Conservation (phyloP, 2,329 filamentous ascomycete species). For the Diaporthe citriasiana region DNA sequence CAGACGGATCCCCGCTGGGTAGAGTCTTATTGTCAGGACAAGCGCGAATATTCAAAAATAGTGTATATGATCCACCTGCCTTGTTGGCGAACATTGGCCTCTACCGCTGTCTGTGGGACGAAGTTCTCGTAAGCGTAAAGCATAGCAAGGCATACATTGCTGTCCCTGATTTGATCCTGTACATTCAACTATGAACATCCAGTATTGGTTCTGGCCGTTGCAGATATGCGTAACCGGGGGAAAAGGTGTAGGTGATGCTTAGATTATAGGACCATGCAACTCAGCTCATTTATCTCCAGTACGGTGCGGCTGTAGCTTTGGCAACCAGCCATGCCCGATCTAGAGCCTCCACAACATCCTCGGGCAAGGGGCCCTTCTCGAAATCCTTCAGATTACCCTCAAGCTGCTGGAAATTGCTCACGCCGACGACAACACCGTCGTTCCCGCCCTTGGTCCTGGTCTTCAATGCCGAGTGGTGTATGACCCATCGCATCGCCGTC, state of each 20-base stretch:
- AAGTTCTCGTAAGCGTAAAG: background rate
- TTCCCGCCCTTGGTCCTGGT: slow-evolving; percentile 51
- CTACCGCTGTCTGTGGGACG: too few relatives aligned
- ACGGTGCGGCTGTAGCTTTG: slow-evolving; percentile 67
- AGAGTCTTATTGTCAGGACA: background rate
- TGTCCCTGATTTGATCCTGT: background rate
- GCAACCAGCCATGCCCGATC: slow-evolving; percentile 82
- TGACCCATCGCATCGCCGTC: slow-evolving; percentile 76
- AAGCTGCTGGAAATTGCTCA: slow-evolving; percentile 64
- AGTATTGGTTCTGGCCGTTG: too few relatives aligned
- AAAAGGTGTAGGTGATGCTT: too few relatives aligned
- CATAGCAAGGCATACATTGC: background rate
- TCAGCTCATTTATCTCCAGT: slow-evolving; percentile 71
- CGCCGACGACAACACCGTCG: slow-evolving; percentile 67
- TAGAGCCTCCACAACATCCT: slow-evolving; percentile 79
- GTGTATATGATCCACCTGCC: too few relatives aligned
- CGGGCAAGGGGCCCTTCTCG: slow-evolving; percentile 75
- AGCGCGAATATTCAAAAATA: background rate
- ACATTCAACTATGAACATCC: too few relatives aligned
- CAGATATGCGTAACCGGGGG: too few relatives aligned
- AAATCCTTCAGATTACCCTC: slow-evolving; percentile 63
- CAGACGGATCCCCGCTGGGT: background rate
- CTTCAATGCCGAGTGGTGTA: slow-evolving; percentile 72
- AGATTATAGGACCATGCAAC: background rate
- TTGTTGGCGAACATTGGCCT: too few relatives aligned